phyloP scores from a whole-genome alignment of 257 asterid genomes.

The Cynanchum wilfordii region DNA sequence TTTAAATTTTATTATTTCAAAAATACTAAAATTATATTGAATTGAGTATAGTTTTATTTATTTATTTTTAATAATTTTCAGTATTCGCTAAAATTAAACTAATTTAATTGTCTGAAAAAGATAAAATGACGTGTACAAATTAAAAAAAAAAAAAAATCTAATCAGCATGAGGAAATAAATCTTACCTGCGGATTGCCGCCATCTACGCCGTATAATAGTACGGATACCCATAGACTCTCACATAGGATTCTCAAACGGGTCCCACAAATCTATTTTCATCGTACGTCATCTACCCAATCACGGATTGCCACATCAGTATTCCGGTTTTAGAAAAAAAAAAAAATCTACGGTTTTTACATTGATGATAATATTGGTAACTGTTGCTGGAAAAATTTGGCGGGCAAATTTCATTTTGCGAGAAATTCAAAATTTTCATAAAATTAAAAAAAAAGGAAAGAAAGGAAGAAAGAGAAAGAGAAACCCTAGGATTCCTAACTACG shows the following conservation, averaged over 20 bases:
- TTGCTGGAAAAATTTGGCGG: slow-evolving; percentile 60
- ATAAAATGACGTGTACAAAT: background rate
- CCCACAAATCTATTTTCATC: slow-evolving; percentile 11
- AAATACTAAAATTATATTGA: too few species aligned
- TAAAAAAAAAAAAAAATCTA: background rate
- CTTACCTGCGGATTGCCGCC: slow-evolving; percentile 12
- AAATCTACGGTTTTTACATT: slow-evolving; percentile 20
- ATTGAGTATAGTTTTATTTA: too few species aligned
- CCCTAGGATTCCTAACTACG: slow-evolving; percentile 42
- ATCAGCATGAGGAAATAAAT: slow-evolving; percentile 1
- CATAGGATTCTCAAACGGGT: slow-evolving; percentile 44
- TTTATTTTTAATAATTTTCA: too few species aligned
- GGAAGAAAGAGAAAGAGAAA: slow-evolving; percentile 15
- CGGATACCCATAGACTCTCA: background rate
- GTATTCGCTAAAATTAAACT: too few species aligned
- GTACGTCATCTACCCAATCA: slow-evolving; percentile 10
- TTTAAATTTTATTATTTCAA: too few species aligned
- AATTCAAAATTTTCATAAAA: slow-evolving; percentile 36
- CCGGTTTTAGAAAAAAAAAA: too few species aligned
- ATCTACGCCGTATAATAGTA: slow-evolving; percentile 11
- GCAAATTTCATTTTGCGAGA: slow-evolving; percentile 34
- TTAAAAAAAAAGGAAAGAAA: background rate
- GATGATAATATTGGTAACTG: slow-evolving; percentile 31
- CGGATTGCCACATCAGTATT: slow-evolving; percentile 17
- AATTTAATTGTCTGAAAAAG: too few species aligned